These are phyloP conservation scores for Thalassiosira mediterranea DNA, from an alignment of 352 stramenopile species.

Conservation along the genomic window DNA sequence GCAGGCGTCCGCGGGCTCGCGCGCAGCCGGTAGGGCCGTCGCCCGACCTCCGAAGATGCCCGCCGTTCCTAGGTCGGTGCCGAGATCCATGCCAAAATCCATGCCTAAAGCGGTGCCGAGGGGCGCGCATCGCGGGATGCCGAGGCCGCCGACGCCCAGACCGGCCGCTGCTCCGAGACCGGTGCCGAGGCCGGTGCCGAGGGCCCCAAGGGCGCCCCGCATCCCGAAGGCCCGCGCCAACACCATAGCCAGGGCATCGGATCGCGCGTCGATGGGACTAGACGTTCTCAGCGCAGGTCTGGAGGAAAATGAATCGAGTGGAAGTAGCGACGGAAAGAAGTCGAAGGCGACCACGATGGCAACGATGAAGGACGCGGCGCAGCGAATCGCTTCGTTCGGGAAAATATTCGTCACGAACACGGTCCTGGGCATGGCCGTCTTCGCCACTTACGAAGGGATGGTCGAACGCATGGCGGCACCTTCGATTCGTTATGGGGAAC, in stretches of 20 bases:
- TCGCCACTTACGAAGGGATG: constrained; percentile 49
- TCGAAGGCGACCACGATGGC: background rate
- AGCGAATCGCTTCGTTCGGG: constrained; percentile 26
- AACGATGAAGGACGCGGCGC: background rate
- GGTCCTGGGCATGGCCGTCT: constrained; percentile 53
- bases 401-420: constrained; percentile 49
- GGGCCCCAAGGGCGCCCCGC: constrained; percentile 12
- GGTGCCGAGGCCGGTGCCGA: no score
- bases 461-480: constrained; percentile 28
- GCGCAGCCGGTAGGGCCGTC: no score
- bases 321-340: background rate
- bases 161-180: no score
- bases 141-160: background rate
- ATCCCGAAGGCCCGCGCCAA: no score
- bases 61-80: background rate
- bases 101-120: background rate
- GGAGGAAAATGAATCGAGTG: constrained; percentile 8
- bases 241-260: no score
- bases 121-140: constrained; percentile 1
- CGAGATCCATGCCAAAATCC: no score
- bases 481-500: background rate
- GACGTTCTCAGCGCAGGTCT: constrained; percentile 49
- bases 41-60: no score
- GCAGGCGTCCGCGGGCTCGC: no score
- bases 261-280: constrained; percentile 48